Conservation (phyloP, 148 eudicot genomes). For the Amaranthus hypochondriacus region DNA sequence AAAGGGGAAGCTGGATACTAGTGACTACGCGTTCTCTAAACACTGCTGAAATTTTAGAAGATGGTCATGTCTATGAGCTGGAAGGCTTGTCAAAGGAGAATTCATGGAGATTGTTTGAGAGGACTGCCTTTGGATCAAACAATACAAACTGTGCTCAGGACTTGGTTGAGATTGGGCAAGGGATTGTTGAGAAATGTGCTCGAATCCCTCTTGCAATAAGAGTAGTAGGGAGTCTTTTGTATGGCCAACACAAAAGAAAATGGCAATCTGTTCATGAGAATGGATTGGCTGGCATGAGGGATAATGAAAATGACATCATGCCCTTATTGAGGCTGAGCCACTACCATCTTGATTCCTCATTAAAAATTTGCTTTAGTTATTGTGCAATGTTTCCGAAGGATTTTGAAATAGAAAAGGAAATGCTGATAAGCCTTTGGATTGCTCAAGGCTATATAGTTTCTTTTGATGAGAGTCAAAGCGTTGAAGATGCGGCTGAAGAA, state of each 20-base stretch:
- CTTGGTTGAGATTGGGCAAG: background rate
- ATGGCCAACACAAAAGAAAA: background rate
- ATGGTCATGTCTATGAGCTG: background rate
- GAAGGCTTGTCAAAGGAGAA: background rate
- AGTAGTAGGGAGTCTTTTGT: slow-evolving; percentile 5
- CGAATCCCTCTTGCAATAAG: slow-evolving; percentile 6
- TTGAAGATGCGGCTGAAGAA: slow-evolving; percentile 1
- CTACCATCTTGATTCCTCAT: background rate
- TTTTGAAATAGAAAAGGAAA: background rate
- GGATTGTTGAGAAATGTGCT: background rate
- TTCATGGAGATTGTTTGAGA: slow-evolving; percentile 9
- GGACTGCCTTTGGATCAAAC: background rate
- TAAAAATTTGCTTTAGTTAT: slow-evolving; percentile 4
- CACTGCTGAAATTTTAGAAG: background rate
- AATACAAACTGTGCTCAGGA: background rate
- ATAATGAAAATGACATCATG: background rate
- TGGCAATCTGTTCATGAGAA: background rate
- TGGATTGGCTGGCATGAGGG: background rate
- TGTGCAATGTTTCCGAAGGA: slow-evolving; percentile 3
- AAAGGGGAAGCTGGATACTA: background rate
- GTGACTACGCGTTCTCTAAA: background rate
- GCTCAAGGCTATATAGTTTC: slow-evolving; percentile 4
- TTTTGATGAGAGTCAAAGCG: slow-evolving; percentile 1
- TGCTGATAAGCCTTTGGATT: background rate
- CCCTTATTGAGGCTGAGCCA: slow-evolving; percentile 1